phyloP scores from a whole-genome alignment of 257 asterid genomes.

The Fraxinus quadrangulata region DNA sequence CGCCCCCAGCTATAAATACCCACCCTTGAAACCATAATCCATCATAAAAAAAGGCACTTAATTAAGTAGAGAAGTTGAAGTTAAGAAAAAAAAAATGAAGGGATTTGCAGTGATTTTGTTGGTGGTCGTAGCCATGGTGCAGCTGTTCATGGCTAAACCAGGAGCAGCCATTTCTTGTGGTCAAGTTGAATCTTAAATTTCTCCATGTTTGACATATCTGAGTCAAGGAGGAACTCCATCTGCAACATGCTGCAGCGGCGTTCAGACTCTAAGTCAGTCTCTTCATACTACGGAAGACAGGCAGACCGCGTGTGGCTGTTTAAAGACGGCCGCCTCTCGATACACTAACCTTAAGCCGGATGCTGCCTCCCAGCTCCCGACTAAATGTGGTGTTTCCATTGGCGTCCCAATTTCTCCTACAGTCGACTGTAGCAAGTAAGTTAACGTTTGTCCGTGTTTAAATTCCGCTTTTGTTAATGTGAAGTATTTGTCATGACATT shows the following conservation, averaged over 20 bases:
- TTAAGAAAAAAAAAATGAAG: slow-evolving; percentile 34
- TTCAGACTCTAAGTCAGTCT: slow-evolving; percentile 24
- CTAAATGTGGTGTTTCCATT: slow-evolving; percentile 47
- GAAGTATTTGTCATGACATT: too few relatives aligned
- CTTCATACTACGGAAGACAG: slow-evolving; percentile 43
- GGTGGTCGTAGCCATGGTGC: slow-evolving; percentile 35
- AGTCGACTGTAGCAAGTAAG: slow-evolving; percentile 56
- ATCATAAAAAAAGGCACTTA: too few relatives aligned
- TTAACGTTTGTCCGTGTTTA: background rate
- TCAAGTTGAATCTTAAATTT: slow-evolving; percentile 34
- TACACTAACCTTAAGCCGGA: slow-evolving; percentile 31
- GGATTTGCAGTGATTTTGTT: slow-evolving; percentile 28
- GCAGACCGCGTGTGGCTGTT: slow-evolving; percentile 55
- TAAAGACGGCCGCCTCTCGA: slow-evolving; percentile 50
- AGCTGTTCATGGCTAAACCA: slow-evolving; percentile 29
- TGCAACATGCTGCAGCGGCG: slow-evolving; percentile 45
- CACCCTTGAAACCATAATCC: background rate
- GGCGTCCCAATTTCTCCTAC: slow-evolving; percentile 32
- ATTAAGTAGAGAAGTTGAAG: background rate
- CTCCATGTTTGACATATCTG: slow-evolving; percentile 50
- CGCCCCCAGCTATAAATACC: slow-evolving; percentile 26
- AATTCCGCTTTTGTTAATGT: too few relatives aligned
- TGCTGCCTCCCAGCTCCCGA: slow-evolving; percentile 54
- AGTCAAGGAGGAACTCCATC: slow-evolving; percentile 41
- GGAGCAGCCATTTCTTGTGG: slow-evolving; percentile 48